phyloP scores from a whole-genome alignment of 2,329 filamentous ascomycete species.

The Colletotrichum sp. region DNA sequence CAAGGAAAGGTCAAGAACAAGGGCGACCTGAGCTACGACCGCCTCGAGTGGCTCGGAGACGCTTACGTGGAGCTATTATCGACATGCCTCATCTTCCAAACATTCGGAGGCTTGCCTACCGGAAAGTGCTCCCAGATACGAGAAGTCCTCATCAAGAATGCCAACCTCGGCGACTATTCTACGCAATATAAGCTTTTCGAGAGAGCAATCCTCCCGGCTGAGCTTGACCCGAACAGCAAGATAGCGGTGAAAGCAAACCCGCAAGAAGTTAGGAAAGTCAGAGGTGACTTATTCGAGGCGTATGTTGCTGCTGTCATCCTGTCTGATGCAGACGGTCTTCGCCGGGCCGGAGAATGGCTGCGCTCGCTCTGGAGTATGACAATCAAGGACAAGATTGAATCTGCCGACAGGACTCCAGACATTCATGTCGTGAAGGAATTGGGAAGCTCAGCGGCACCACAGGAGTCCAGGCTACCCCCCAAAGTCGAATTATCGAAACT shows the following conservation, averaged over 20 bases:
- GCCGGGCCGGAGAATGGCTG: slow-evolving; percentile 72
- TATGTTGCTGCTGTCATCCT: slow-evolving; percentile 83
- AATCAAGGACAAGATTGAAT: slow-evolving; percentile 58
- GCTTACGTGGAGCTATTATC: slow-evolving; percentile 82
- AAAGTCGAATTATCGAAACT: slow-evolving; percentile 59
- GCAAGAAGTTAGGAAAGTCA: slow-evolving; percentile 68
- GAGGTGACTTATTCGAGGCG: slow-evolving; percentile 89
- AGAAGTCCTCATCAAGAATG: slow-evolving; percentile 81
- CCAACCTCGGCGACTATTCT: slow-evolving; percentile 75
- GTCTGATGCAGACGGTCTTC: slow-evolving; percentile 68
- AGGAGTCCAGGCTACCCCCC: not conserved
- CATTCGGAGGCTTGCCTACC: slow-evolving; percentile 67
- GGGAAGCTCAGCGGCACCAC: slow-evolving; percentile 6
- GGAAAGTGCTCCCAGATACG: slow-evolving; percentile 78
- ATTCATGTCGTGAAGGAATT: slow-evolving; percentile 21
- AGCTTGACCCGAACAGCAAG: slow-evolving; percentile 35
- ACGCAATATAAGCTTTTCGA: slow-evolving; percentile 73
- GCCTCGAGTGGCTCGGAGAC: slow-evolving; percentile 88
- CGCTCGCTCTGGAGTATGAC: slow-evolving; percentile 74
- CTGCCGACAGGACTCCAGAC: slow-evolving; percentile 7
- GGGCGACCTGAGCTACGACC: slow-evolving; percentile 70
- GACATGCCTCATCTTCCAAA: slow-evolving; percentile 75
- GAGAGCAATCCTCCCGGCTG: slow-evolving; percentile 61
- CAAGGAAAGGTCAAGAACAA: slow-evolving; percentile 46
- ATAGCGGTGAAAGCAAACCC: slow-evolving; percentile 42